phyloP scores from a whole-genome alignment of 2,329 filamentous ascomycete species.

The Trichophyton schoenleinii region DNA sequence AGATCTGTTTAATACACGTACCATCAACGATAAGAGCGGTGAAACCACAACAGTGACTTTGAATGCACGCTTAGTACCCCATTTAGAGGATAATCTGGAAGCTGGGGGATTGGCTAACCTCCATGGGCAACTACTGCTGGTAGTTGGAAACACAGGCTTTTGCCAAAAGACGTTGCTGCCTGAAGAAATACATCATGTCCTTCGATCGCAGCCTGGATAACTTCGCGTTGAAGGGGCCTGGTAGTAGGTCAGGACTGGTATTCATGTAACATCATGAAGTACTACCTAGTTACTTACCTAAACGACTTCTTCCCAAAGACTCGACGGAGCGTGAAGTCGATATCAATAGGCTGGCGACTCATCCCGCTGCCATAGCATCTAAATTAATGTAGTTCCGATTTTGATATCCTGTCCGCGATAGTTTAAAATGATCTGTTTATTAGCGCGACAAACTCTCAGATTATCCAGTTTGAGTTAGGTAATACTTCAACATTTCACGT shows the following conservation, averaged over 20 bases:
- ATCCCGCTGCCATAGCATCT: slow-evolving; percentile 12
- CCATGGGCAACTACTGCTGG: slow-evolving; percentile 80
- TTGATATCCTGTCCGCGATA: too few relatives aligned
- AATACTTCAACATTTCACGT: neutral
- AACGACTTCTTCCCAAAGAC: slow-evolving; percentile 66
- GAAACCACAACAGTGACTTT: slow-evolving; percentile 81
- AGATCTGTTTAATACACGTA: slow-evolving; percentile 36
- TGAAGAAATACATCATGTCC: slow-evolving; percentile 89
- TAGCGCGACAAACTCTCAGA: neutral
- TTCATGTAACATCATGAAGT: neutral
- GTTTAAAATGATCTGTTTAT: neutral
- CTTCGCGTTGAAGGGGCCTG: slow-evolving; percentile 74
- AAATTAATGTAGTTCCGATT: too few relatives aligned
- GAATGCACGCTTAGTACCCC: slow-evolving; percentile 15
- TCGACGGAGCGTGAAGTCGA: slow-evolving; percentile 60
- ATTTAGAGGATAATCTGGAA: neutral
- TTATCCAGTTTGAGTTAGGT: too few relatives aligned
- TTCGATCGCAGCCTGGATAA: slow-evolving; percentile 67
- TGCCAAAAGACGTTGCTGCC: slow-evolving; percentile 64
- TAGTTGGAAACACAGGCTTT: slow-evolving; percentile 92
- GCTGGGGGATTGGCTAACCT: slow-evolving; percentile 42
- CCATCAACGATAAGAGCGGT: slow-evolving; percentile 80
- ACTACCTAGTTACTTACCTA: slow-evolving; percentile 38
- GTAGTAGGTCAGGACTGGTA: neutral
- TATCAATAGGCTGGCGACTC: slow-evolving; percentile 38